These are phyloP conservation scores for Yarrowia sp. DNA, from an alignment of 805 yeast species.

Conservation along the genomic window DNA sequence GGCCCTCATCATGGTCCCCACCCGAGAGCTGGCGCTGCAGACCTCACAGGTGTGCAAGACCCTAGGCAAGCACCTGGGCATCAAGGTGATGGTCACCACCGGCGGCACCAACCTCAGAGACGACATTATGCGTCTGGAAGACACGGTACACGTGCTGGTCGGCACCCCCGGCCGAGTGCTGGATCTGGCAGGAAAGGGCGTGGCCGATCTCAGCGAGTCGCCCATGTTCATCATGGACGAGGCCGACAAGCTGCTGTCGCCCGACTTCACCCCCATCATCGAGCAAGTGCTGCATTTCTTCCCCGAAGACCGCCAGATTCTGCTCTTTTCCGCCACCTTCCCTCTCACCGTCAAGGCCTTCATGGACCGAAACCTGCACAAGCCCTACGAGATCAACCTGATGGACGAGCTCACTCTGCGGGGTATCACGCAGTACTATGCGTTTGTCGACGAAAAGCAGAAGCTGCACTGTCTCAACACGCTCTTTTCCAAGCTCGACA, in stretches of 20 bases:
- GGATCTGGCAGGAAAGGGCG: slow-evolving; percentile 85
- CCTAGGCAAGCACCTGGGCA: slow-evolving; percentile 88
- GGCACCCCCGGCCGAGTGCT: slow-evolving; percentile 98
- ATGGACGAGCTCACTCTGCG: slow-evolving; percentile 97
- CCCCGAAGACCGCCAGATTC: slow-evolving; percentile 81
- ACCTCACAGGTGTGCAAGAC: slow-evolving; percentile 97
- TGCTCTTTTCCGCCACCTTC: slow-evolving; percentile 94
- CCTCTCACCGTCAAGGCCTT: slow-evolving; percentile 92
- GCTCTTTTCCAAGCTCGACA: slow-evolving; percentile 88
- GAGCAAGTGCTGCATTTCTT: slow-evolving; percentile 84
- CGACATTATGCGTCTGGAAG: slow-evolving; percentile 90
- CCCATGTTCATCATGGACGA: slow-evolving; percentile 95
- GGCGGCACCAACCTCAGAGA: slow-evolving; percentile 96
- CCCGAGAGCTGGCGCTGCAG: slow-evolving; percentile 96
- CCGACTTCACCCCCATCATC: slow-evolving; percentile 86
- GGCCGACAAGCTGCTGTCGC: slow-evolving; percentile 94
- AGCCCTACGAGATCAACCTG: slow-evolving; percentile 93
- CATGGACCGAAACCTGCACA: slow-evolving; percentile 86
- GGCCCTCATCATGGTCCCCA: slow-evolving; percentile 92
- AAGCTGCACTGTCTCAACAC: slow-evolving; percentile 96
- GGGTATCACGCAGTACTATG: slow-evolving; percentile 97
- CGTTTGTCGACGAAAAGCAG: slow-evolving; percentile 97
- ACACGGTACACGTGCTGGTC: slow-evolving; percentile 90
- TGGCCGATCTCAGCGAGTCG: slow-evolving; percentile 88
- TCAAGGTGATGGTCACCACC: slow-evolving; percentile 96